Conservation (phyloP, 2,329 filamentous ascomycete genomes). For the Microcyclospora tardicrescens region DNA sequence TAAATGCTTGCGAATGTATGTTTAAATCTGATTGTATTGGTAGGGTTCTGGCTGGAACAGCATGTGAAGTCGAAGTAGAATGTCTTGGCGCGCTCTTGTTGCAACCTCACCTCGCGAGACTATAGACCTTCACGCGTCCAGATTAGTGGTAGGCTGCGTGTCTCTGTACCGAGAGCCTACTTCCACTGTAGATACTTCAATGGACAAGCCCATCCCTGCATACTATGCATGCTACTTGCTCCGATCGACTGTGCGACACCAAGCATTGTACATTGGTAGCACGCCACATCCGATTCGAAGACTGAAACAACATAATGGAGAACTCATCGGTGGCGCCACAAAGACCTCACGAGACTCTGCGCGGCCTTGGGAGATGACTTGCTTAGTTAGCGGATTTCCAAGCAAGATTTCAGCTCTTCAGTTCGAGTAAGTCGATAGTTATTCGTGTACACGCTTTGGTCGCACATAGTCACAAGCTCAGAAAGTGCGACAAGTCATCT, state of each 20-base stretch:
- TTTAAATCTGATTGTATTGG: no score
- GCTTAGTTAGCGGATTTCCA: slow-evolving; percentile 76
- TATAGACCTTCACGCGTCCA: no score
- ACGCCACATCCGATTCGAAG: slow-evolving; percentile 79
- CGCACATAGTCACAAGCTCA: not conserved
- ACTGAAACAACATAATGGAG: slow-evolving; percentile 83
- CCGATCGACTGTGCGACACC: slow-evolving; percentile 62
- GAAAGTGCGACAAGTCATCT: not conserved
- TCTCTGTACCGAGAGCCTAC: no score
- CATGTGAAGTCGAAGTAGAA: no score
- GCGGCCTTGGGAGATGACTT: slow-evolving; percentile 84
- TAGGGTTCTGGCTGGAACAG: no score
- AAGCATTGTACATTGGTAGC: slow-evolving; percentile 74
- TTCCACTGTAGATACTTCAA: not conserved
- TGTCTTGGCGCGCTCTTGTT: no score
- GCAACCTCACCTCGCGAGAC: no score
- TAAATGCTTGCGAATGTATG: no score
- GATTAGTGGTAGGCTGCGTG: no score
- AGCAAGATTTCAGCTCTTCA: slow-evolving; percentile 78
- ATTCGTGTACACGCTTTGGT: not conserved
- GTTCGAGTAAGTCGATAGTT: slow-evolving; percentile 59
- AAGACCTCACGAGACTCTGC: slow-evolving; percentile 55
- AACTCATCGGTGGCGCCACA: slow-evolving; percentile 64
- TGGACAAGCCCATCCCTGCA: slow-evolving; percentile 52
- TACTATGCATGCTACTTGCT: slow-evolving; percentile 91